These are phyloP conservation scores for Marvania coccoides DNA, from an alignment of 139 green algal species.

Conservation along the genomic window DNA sequence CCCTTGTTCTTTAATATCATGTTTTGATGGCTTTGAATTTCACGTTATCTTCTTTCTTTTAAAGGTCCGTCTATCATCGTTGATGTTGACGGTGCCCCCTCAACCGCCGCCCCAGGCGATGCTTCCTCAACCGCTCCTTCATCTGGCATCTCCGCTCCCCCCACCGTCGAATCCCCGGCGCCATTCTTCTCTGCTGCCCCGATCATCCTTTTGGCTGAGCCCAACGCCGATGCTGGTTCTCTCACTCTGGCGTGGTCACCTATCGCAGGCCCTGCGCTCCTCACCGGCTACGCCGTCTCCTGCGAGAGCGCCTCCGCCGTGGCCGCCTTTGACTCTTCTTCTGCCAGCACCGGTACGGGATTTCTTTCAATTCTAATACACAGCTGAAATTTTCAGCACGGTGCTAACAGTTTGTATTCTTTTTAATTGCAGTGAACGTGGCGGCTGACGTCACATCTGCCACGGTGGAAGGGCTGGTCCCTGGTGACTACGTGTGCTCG, in stretches of 20 bases:
- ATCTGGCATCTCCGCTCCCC: too few species aligned
- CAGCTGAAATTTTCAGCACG: neutral
- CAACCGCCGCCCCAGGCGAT: neutral
- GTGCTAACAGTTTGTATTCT: neutral
- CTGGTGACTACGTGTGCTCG: constrained; percentile 7
- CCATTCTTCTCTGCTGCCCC: too few species aligned
- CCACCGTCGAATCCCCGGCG: too few species aligned
- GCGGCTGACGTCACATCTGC: neutral
- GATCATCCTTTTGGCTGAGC: too few species aligned
- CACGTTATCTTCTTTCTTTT: neutral
- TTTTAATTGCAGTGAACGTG: neutral
- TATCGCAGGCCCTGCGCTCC: neutral
- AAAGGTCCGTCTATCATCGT: neutral
- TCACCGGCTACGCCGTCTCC: neutral
- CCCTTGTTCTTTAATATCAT: too few species aligned
- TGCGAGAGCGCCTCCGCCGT: neutral
- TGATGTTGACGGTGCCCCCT: neutral
- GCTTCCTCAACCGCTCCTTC: too few species aligned
- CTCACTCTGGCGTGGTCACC: too few species aligned
- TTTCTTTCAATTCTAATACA: neutral
- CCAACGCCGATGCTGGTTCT: too few species aligned
- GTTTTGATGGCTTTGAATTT: too few species aligned
- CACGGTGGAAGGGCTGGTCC: neutral
- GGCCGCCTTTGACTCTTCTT: neutral
- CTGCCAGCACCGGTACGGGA: neutral